Evolutionary conservation across 441 rosid genomes (phyloP), one percentile per base, ranked within the genome.

Genomic region (Manihot esculenta): DNA sequence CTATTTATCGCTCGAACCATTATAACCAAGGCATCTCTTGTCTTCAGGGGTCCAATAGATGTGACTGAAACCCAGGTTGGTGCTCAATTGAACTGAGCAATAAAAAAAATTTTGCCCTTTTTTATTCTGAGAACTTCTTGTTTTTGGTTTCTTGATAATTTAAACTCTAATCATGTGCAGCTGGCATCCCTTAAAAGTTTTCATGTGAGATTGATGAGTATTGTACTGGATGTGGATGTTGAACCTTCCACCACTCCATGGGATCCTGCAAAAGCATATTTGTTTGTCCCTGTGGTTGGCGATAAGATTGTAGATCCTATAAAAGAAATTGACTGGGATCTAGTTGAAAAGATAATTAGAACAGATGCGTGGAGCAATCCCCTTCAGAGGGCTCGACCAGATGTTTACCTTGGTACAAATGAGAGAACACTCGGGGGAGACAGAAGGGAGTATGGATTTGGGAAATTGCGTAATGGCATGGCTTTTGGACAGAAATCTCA

Each of bases 401-500:
- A 96, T 80, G 97, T 96, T 66, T 96, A 89, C 78, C 98, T 96
- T 59, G 99, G 99, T 80, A 96, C 98, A 27, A 92, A 96, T 62
- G 99, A 96, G 88, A 86, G 99, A 79, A 90, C 99, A 48, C 94
- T 96, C 57, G 99, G 99, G 75, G 99, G 99, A 42, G 99, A 96
- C 64, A 88, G 97, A 83, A 92, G 98, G 79, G 99, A 96, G 84
- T 96, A 96, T 72, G 99, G 98, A 63, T 96, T 92, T 81, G 98
- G 96, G 72, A 93, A 96, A 83, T 84, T 96, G 81, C 98, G 99
- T 65, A 84, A 93, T 76, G 93, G 94, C 76, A 83, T 87, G 88
- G 97, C 86, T 71, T 85, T 83, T 80, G 97, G 95, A 44, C 91
- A 87, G 82, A 93, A 90, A 80, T 81, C 91, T 72, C 99, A 96